Evolutionary conservation across 192 early-diverging fungal genomes (phyloP).

Genomic region (Coemansia sp.): DNA sequence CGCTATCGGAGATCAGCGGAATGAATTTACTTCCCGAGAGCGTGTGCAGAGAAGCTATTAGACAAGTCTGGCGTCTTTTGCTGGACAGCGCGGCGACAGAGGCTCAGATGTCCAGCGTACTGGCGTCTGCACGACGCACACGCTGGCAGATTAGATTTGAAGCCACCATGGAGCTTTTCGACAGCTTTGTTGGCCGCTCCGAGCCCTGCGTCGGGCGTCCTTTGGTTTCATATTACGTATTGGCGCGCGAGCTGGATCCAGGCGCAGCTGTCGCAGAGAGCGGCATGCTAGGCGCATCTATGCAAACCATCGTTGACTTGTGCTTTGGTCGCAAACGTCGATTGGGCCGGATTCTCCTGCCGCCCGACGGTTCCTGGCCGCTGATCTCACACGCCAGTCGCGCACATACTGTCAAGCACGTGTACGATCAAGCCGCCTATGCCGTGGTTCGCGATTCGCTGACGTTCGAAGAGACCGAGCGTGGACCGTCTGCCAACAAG

Average conservation of each 20-base stretch:
- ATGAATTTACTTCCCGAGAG: slow-evolving; percentile 40
- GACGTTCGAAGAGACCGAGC: slow-evolving; percentile 57
- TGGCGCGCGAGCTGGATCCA: slow-evolving; percentile 52
- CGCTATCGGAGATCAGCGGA: slow-evolving; percentile 46
- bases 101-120: slow-evolving; percentile 30
- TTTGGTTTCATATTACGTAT: slow-evolving; percentile 47
- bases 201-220: slow-evolving; percentile 40
- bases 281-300: slow-evolving; percentile 42
- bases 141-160: slow-evolving; percentile 56
- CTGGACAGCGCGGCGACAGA: slow-evolving; percentile 45
- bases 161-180: slow-evolving; percentile 50
- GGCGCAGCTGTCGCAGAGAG: slow-evolving; percentile 46
- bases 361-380: slow-evolving; percentile 73
- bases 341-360: slow-evolving; percentile 50
- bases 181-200: slow-evolving; percentile 48
- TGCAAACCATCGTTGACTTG: slow-evolving; percentile 52
- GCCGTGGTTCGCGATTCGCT: slow-evolving; percentile 64
- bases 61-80: slow-evolving; percentile 49
- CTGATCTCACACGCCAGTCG: slow-evolving; percentile 66
- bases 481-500: slow-evolving; percentile 53
- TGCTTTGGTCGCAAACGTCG: slow-evolving; percentile 52
- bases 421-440: slow-evolving; percentile 52
- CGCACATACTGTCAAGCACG: slow-evolving; percentile 42
- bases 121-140: slow-evolving; percentile 46
- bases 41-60: slow-evolving; percentile 47